phyloP scores from a whole-genome alignment of 805 yeast species.

The Ogataea siamensis region DNA sequence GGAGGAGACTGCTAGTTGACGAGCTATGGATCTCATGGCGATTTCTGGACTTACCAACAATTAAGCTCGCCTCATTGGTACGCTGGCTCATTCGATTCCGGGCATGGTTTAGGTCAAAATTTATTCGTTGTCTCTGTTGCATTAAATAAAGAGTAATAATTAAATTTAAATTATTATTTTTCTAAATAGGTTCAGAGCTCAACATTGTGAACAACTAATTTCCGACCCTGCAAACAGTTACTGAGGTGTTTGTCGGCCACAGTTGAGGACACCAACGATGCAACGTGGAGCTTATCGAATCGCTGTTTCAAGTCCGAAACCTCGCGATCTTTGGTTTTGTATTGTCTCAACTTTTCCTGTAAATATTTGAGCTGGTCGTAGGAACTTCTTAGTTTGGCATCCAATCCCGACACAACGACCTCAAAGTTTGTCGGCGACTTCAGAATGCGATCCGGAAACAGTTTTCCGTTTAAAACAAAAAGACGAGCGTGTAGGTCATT shows the following conservation, averaged over 20 bases:
- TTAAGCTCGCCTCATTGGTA: slow-evolving; percentile 34
- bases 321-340: background rate
- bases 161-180: background rate
- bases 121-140: slow-evolving; percentile 27
- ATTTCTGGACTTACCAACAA: slow-evolving; percentile 29
- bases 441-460: slow-evolving; percentile 32
- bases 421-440: slow-evolving; percentile 29
- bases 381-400: slow-evolving; percentile 23
- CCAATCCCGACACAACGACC: slow-evolving; percentile 29
- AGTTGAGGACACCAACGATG: slow-evolving; percentile 12
- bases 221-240: slow-evolving; percentile 9
- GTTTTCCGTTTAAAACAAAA: slow-evolving; percentile 27
- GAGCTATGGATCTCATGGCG: slow-evolving; percentile 20
- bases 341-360: slow-evolving; percentile 9
- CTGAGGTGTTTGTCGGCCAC: slow-evolving; percentile 16
- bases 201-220: slow-evolving; percentile 1
- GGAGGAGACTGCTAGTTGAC: slow-evolving; percentile 12
- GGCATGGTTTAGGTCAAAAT: slow-evolving; percentile 28
- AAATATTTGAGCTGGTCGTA: slow-evolving; percentile 20
- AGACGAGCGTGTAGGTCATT: slow-evolving; percentile 26
- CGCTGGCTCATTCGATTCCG: slow-evolving; percentile 31
- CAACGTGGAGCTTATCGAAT: slow-evolving; percentile 15
- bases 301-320: background rate
- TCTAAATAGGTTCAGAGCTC: background rate
- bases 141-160: too few species aligned